Base-by-base conservation (phyloP, 2,329 filamentous ascomycete species). In the Talaromyces atroroseus region DNA sequence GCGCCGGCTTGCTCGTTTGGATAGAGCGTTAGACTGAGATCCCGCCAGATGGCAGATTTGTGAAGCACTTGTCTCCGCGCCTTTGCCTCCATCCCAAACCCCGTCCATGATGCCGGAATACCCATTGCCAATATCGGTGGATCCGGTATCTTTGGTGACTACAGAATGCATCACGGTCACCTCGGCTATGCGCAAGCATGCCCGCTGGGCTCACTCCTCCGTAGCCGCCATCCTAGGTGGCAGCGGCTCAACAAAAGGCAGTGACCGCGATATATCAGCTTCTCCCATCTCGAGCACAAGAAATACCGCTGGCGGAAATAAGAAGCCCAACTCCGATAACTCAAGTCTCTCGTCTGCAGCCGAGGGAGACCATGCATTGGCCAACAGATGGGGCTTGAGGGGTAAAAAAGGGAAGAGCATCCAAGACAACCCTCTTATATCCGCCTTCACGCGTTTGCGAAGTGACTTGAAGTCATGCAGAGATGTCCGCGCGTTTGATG, bases 81-180 rank as follows among this genome's bases (percentile, higher is more conserved):
- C 36, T 52, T 34, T 47, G 48, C 52, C 32, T 38, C 34, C 46
- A 46, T 49, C 45, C 23, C 45, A 49, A 38, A n/a, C n/a, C 38
- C 40, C 49, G 59, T 58, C 62, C 62, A 66, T 61, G 52, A 72
- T 72, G 70, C 64, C 66, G 23, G 63, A 65, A n/a, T 58, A 65
- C 18, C 62, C 68, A 26, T 74, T 92, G 32, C 84, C 89, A 34
- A 90, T 96, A 60, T 90, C 92, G 45, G 88, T 96, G 63, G 90
- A 96, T 67, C 91, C 92, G 1, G 87, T 96, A 57, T 92, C 91
- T 49, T 79, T 99, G 65, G 91, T 99, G 62, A 96, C 95, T 61
- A 96, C 92, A 74, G 94, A 99, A 85, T 99, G 94, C 74, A 97
- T 97, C 70, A 92, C 92, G 47, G 92, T 99, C 76, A 97, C 94